These are phyloP conservation scores for Pezicula neosporulosa DNA, from an alignment of 2,329 filamentous ascomycete genomes.

Conservation along the genomic window DNA sequence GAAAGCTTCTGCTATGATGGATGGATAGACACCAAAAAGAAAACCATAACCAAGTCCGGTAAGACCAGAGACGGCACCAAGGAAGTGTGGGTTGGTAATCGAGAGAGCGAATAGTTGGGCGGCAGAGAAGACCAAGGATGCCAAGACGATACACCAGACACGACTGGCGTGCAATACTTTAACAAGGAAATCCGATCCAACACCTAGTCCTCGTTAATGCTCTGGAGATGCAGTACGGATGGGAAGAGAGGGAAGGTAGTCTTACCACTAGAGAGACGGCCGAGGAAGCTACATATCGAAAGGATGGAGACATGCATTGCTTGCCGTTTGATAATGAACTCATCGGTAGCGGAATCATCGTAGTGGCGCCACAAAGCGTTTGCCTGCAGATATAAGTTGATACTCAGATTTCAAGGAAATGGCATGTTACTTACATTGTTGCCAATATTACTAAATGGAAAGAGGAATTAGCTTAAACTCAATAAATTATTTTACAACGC, in stretches of 20 bases:
- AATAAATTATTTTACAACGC: not conserved
- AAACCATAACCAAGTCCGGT: slow-evolving; percentile 91
- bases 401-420: not conserved
- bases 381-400: slow-evolving; percentile 31
- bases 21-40: slow-evolving; percentile 90
- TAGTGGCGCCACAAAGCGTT: slow-evolving; percentile 87
- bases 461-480: slow-evolving; percentile 25
- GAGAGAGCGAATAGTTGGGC: slow-evolving; percentile 76
- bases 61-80: slow-evolving; percentile 75
- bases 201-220: slow-evolving; percentile 45
- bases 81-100: slow-evolving; percentile 71
- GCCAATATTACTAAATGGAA: slow-evolving; percentile 74
- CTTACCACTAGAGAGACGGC: slow-evolving; percentile 73
- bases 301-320: slow-evolving; percentile 91
- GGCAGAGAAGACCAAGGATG: slow-evolving; percentile 71
- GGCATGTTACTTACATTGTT: slow-evolving; percentile 57
- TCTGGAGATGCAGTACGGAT: slow-evolving; percentile 12
- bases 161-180: slow-evolving; percentile 77
- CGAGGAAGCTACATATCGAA: slow-evolving; percentile 83
- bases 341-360: slow-evolving; percentile 67
- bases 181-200: slow-evolving; percentile 87
- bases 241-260: slow-evolving; percentile 8
- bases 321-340: slow-evolving; percentile 77
- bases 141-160: slow-evolving; percentile 84
- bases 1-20: slow-evolving; percentile 85